Evolutionary conservation across 805 yeast genomes (phyloP), one percentile per base, ranked within the genome.

Genomic region (Nakazawaea ishiwadae): DNA sequence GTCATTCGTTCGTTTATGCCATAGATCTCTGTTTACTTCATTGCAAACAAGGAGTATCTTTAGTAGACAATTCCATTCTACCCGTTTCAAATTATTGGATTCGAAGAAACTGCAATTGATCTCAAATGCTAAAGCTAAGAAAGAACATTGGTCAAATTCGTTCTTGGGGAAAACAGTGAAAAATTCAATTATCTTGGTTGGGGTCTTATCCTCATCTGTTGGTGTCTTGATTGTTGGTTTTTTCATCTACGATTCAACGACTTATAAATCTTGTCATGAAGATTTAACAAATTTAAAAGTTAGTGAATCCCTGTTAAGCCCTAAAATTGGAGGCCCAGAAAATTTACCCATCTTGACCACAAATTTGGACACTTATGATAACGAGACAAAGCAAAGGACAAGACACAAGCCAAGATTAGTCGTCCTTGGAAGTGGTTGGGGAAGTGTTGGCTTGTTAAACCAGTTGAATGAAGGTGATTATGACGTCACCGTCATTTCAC

Each of bases 341-440:
- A 78, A 82, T 50, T 61, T 82, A 44, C 87, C 86, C 1, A 73
- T 81, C 21, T 63, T 79, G 47, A 69, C 68, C 29, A 66, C 72
- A 27, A 73, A 71, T 45, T 59, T 81, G 41, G 88, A 81, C 51
- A 74, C 76, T 30, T 71, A 66, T 45, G 87, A 81, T 52, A 58
- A 63, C 20, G 68, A 63, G 16, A 68, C 59, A n/a, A 73, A 71
- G 48, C 71, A 69, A 42, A 40, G 58, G n/a, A 45, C 64, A 8
- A 64, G 68, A 44, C 69, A 62, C 46, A 77, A 70, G 54, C 83
- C 82, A 27, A 70, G 71, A 45, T 60, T 81, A 39, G 84, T 81
- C 3, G 66, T 81, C 26, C 62, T 81, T 27, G 87, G 87, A 14
- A 71, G 81, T 29, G 87, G 87, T 35, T 81, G 87, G 87, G 87